Evolutionary conservation across 257 asterid genomes (phyloP).

Genomic region (Ligustrum vulgare): DNA sequence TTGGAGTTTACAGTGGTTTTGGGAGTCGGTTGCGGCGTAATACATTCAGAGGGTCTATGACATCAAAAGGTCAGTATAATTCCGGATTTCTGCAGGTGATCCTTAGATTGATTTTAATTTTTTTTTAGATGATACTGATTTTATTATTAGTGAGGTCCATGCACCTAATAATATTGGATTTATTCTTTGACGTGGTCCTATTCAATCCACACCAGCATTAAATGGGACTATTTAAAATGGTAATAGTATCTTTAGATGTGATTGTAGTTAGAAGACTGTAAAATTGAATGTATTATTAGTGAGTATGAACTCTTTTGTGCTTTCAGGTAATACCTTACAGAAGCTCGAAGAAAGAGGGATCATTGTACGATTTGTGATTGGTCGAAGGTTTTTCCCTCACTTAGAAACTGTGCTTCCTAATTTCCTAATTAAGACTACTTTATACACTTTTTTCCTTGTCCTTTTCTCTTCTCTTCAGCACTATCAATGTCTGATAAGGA

Average conservation of each 20-base stretch:
- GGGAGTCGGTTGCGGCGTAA: conserved; percentile 78
- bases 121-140: neutral
- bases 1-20: conserved; percentile 86
- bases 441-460: conserved; percentile 17
- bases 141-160: conserved; percentile 3
- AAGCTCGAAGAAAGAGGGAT: conserved; percentile 83
- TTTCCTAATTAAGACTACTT: conserved; percentile 16
- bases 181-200: neutral
- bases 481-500: conserved; percentile 16
- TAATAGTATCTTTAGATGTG: neutral
- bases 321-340: conserved; percentile 63
- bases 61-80: conserved; percentile 62
- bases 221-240: neutral
- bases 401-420: conserved; percentile 12
- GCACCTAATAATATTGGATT: neutral
- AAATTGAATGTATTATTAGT: conserved; percentile 1
- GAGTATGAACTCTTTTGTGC: conserved; percentile 9
- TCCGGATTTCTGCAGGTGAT: conserved; percentile 1
- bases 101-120: neutral
- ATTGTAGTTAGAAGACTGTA: neutral
- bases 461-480: neutral
- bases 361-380: conserved; percentile 71
- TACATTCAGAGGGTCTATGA: conserved; percentile 75
- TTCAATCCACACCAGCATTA: neutral
- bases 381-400: conserved; percentile 64